Conservation (phyloP, 2,329 filamentous ascomycete species). For the Salinomyces thailandicus region DNA sequence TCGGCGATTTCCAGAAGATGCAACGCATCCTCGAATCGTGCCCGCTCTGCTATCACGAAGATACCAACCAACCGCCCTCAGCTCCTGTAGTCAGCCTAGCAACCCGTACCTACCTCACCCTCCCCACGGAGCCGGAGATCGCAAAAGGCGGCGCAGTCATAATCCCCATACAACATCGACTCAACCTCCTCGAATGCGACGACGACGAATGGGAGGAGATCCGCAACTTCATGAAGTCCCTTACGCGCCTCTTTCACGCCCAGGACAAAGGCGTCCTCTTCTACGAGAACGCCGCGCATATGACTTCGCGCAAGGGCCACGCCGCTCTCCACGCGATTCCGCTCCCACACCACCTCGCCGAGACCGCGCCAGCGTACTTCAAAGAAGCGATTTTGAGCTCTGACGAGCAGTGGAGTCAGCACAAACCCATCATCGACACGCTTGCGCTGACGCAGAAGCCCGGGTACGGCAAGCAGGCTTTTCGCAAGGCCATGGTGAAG, state of each 20-base stretch:
- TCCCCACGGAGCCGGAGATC: constrained; percentile 82
- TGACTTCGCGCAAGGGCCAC: constrained; percentile 61
- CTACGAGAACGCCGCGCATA: constrained; percentile 89
- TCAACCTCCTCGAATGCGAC: constrained; percentile 91
- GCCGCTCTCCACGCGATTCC: constrained; percentile 80
- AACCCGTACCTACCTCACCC: constrained; percentile 76
- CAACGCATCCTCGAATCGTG: constrained; percentile 78
- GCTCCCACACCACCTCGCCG: constrained; percentile 81
- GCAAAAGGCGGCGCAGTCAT: constrained; percentile 76
- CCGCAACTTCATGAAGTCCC: constrained; percentile 95
- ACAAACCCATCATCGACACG: constrained; percentile 90
- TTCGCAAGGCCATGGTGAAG: constrained; percentile 72
- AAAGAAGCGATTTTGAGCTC: constrained; percentile 79
- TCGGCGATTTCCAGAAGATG: constrained; percentile 82
- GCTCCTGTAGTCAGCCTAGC: constrained; percentile 80
- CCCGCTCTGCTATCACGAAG: constrained; percentile 86
- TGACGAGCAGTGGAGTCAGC: constrained; percentile 92
- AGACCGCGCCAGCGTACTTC: constrained; percentile 89
- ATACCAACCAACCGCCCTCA: constrained; percentile 59
- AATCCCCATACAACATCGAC: constrained; percentile 75
- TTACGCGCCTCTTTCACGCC: constrained; percentile 89
- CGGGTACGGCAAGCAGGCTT: constrained; percentile 68
- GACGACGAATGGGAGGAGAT: constrained; percentile 99
- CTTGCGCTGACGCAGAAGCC: constrained; percentile 47
- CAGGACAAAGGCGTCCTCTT: constrained; percentile 89